Evolutionary conservation across 2,329 filamentous ascomycete genomes (phyloP), one percentile per base, ranked within the genome.

Genomic region (Decorospora gaudefroyi): DNA sequence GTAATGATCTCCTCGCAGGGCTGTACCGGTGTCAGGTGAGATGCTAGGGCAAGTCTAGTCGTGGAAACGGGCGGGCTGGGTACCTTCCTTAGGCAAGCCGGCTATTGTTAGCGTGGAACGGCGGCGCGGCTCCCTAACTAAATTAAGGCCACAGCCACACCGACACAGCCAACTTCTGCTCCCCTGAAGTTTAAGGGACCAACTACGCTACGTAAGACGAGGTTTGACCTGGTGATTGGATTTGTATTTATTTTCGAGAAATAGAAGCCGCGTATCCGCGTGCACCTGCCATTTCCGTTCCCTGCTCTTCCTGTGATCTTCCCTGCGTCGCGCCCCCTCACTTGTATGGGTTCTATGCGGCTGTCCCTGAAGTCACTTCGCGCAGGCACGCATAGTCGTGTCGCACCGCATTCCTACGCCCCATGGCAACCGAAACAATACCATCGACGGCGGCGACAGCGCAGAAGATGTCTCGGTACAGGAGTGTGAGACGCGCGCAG

Each of bases 391-490:
- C 54, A 53, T 45, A 48, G 42, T 47, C 49, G 49, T 40, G 49
- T 60, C 58, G 50, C 44, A 51, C 51, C 39, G 30, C 52, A 47
- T 43, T 42, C 36, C 26, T 44, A 41, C 50, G 55, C 62, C 61
- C 41, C 61, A 70, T 70, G 67, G 62, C 57, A 26, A 56, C 63
- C 55, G 64, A 65, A 42, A 56, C 54, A 46, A 49, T 62, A 30
- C 46, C 53, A 37, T 51, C 63, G 32, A 44, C 57, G 52, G 49
- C 53, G 33, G 47, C 53, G 28, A 30, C 55, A 45, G 38, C 57
- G 40, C 62, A 67, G 38, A 82, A 79, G 59, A 76, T 80, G 61
- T 79, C 79, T 41, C 76, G 81, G 28, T 84, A 84, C 66, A 74
- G 80, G 52, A 81, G 79, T 19, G 78, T 83, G 42, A 71, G 81